Base-by-base conservation (phyloP, 1,139 yeast species). In the Magnusiomyces ingens region DNA sequence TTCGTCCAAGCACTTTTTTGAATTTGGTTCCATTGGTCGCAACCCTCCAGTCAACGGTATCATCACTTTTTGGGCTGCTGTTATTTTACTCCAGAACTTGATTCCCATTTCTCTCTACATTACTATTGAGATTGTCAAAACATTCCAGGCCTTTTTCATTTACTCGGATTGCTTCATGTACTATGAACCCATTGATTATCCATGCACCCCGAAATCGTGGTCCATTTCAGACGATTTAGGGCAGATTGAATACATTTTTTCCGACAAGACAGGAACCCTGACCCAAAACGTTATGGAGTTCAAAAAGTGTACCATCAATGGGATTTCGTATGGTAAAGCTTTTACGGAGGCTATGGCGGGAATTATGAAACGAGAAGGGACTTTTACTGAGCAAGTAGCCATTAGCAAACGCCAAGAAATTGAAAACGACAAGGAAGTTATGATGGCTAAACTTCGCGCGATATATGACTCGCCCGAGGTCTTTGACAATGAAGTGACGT, bases 201-300 rank as follows among this genome's bases (percentile, higher is more conserved):
- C 98, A 0, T 93, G 98, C 71, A 82, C 91, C 2, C 98, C 99
- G 3, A 91, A 93, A 66, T 80, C 97, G 0, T 93, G 99, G 99
- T 88, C 86, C 64, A 89, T 94, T 51, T 88, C 97, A n/a, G 99
- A 93, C 73, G 99, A 93, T 69, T 76, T 93, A 62, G 99, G 99
- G 26, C 98, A 93, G 70, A 86, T 93, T 62, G 98, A 91, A 68
- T 93, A 90, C 67, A 84, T 93, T 46, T 93, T 93, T 70, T 87
- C 96, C 65, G 98, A 93, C 72, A 93, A 93, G 70, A 93, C 99
- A 0, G 99, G 99, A 56, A 93, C 99, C 0, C 75, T 93, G 61
- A 93, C 99, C 1, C 98, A 91, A 67, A 93, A 93, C 68, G 87
- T 91, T 37, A 93, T 93, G 98, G 96, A 91, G 67, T 91, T 90